phyloP scores from a whole-genome alignment of 768 basidiomycete species.

The Amanita rimosa region DNA sequence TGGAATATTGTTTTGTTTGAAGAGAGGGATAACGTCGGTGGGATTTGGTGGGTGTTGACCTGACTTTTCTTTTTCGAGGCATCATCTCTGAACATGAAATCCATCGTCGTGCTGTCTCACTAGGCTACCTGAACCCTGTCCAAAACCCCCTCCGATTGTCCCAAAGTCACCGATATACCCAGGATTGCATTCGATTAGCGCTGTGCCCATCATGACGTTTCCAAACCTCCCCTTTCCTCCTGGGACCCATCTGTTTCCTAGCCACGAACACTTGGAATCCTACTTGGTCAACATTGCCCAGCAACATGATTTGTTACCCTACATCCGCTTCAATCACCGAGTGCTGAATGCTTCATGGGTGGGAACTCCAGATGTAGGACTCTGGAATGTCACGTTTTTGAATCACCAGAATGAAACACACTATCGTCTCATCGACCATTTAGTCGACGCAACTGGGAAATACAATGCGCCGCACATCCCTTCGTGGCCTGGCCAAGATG shows the following conservation, averaged over 20 bases:
- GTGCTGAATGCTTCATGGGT: background rate
- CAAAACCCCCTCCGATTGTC: slow-evolving; percentile 27
- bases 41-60: slow-evolving; percentile 33
- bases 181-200: slow-evolving; percentile 42
- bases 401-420: slow-evolving; percentile 5
- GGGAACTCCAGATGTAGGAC: background rate
- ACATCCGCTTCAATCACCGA: background rate
- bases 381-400: background rate
- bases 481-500: slow-evolving; percentile 33
- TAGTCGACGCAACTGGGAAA: slow-evolving; percentile 43
- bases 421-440: slow-evolving; percentile 31
- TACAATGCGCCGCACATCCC: slow-evolving; percentile 40
- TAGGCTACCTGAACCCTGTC: slow-evolving; percentile 23
- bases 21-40: slow-evolving; percentile 39
- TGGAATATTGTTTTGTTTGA: slow-evolving; percentile 48
- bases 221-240: slow-evolving; percentile 42
- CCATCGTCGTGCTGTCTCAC: too few species aligned
- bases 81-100: background rate
- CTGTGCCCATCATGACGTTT: slow-evolving; percentile 46
- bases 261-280: slow-evolving; percentile 29
- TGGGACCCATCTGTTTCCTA: slow-evolving; percentile 37
- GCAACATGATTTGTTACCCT: background rate
- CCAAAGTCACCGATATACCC: slow-evolving; percentile 50
- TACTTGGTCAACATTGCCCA: slow-evolving; percentile 25
- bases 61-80: background rate